A percentile compares a stretch with the other conserved stretches of the same genome.
phyloP scores from a whole-genome alignment of 345 rosid species.

The Bruguiera gymnorhiza region DNA sequence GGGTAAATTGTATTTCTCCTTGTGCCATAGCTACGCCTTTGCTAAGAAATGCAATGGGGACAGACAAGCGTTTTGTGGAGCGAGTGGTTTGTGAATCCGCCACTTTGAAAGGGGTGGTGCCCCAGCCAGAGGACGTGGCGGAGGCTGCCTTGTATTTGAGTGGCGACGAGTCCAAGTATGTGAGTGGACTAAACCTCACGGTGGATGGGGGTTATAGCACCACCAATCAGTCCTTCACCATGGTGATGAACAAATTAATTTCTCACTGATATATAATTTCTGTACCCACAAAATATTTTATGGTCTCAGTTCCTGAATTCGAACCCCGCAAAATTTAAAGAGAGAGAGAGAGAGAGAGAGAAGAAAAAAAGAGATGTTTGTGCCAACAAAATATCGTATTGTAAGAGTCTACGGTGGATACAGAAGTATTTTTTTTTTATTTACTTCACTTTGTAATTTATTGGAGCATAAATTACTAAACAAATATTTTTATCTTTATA shows the following conservation, averaged over 20 bases:
- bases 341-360: no score
- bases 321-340: no score
- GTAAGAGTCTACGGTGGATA: background rate
- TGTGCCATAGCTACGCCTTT: slow-evolving; percentile 35
- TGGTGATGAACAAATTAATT: slow-evolving; percentile 15
- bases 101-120: slow-evolving; percentile 32
- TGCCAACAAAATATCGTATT: no score
- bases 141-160: slow-evolving; percentile 40
- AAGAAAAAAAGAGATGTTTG: no score
- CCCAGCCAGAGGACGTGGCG: slow-evolving; percentile 35
- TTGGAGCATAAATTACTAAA: no score
- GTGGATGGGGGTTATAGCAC: slow-evolving; percentile 48
- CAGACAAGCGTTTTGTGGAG: slow-evolving; percentile 24
- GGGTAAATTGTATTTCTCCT: slow-evolving; percentile 42
- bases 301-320: no score
- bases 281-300: background rate
- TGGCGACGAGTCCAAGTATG: slow-evolving; percentile 37
- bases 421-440: background rate
- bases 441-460: no score
- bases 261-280: background rate
- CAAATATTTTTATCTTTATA: no score
- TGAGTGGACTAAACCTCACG: slow-evolving; percentile 40
- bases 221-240: slow-evolving; percentile 32
- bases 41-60: slow-evolving; percentile 23
- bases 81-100: slow-evolving; percentile 31